Conservation (phyloP, 129 eudicot genomes). For the Flaveria brownii region DNA sequence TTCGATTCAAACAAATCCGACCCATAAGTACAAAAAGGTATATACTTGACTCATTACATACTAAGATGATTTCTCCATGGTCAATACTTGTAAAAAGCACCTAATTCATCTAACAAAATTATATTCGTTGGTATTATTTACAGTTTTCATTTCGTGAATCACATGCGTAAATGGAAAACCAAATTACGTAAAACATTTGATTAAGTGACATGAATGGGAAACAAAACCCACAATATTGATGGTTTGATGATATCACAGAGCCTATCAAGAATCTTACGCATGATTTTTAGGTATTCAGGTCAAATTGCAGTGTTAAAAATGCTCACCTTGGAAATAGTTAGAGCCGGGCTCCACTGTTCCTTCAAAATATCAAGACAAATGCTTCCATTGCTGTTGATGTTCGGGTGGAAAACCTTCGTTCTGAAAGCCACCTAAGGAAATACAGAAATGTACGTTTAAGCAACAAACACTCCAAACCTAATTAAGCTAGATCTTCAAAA, state of each 20-base stretch:
- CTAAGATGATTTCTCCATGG: background rate
- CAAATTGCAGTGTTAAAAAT: background rate
- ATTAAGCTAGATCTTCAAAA: background rate
- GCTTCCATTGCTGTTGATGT: conserved; percentile 64
- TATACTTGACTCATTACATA: background rate
- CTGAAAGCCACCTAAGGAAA: conserved; percentile 56
- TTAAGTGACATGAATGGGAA: background rate
- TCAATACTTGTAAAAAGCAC: background rate
- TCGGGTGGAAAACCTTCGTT: conserved; percentile 64
- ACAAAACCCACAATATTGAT: background rate
- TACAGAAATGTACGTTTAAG: background rate
- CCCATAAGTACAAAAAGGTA: background rate
- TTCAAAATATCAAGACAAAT: conserved; percentile 64
- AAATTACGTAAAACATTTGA: background rate
- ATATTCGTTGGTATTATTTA: background rate
- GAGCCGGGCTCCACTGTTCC: conserved; percentile 79
- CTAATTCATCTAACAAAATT: background rate
- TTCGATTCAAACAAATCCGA: background rate
- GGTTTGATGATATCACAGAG: background rate
- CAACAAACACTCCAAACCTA: background rate
- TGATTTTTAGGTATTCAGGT: background rate
- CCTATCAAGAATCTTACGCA: background rate
- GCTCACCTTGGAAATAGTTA: conserved; percentile 67
- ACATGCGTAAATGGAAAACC: background rate
- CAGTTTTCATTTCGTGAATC: background rate